phyloP scores from a whole-genome alignment of 2,329 filamentous ascomycete genomes.

The Tolypocladium cylindrosporum region DNA sequence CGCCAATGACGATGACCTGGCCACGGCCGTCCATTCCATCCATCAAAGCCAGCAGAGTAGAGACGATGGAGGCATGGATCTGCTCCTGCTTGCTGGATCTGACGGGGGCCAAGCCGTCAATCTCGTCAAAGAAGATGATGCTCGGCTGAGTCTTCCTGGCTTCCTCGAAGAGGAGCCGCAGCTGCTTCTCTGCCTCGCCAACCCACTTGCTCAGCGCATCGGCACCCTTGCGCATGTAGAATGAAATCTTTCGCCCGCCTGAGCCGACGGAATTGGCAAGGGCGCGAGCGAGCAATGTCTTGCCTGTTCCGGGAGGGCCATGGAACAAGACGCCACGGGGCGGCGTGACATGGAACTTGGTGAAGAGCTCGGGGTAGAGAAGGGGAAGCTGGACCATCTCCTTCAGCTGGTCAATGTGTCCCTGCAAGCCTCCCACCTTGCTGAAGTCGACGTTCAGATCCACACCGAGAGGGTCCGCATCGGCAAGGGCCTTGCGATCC shows the following conservation, averaged over 20 bases:
- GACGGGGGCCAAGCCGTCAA: conserved; percentile 91
- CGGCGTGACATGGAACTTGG: conserved; percentile 83
- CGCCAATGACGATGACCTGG: conserved; percentile 96
- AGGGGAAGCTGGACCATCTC: conserved; percentile 96
- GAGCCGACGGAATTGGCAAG: conserved; percentile 84
- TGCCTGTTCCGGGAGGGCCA: conserved; percentile 93
- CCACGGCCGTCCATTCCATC: conserved; percentile 97
- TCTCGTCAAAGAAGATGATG: conserved; percentile 99
- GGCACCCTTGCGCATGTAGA: conserved; percentile 98
- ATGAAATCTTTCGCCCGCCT: conserved; percentile 89
- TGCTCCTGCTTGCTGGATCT: conserved; percentile 97
- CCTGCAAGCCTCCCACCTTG: conserved; percentile 83
- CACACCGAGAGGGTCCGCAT: conserved; percentile 89
- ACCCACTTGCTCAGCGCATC: conserved; percentile 99
- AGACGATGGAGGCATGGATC: conserved; percentile 95
- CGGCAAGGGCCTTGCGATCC: conserved; percentile 81
- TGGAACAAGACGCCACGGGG: conserved; percentile 94
- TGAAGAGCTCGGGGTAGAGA: conserved; percentile 89
- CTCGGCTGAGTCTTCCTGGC: conserved; percentile 92
- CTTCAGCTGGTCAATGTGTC: conserved; percentile 93
- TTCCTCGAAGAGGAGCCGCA: conserved; percentile 89
- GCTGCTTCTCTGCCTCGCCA: conserved; percentile 90
- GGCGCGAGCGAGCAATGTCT: conserved; percentile 89
- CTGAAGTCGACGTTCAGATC: conserved; percentile 90
- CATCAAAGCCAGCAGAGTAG: conserved; percentile 88